These are phyloP conservation scores for Biancaea sappan DNA, from an alignment of 306 rosid genomes.

Conservation along the genomic window DNA sequence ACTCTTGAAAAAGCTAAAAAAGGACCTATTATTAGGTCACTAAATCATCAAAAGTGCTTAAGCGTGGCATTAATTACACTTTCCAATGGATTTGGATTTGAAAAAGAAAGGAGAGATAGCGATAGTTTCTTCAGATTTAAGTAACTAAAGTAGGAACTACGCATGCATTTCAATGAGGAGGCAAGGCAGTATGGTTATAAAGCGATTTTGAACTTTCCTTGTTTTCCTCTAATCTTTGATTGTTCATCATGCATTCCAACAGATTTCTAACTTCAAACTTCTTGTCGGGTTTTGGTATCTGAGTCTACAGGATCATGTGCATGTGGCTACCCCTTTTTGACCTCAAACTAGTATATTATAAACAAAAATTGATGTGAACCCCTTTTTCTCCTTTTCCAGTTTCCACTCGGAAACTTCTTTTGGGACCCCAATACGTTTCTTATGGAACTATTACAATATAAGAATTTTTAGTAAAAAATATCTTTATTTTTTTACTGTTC, in stretches of 20 bases:
- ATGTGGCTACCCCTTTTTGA: slow-evolving; percentile 40
- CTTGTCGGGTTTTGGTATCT: slow-evolving; percentile 44
- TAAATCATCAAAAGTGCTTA: slow-evolving; percentile 38
- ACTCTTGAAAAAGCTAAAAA: slow-evolving; percentile 11
- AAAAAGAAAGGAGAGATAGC: background rate
- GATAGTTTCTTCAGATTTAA: slow-evolving; percentile 37
- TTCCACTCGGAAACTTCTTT: background rate
- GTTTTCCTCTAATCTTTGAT: slow-evolving; percentile 35
- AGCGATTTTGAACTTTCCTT: slow-evolving; percentile 22
- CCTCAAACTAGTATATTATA: slow-evolving; percentile 14
- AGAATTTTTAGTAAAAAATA: background rate
- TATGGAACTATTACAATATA: background rate
- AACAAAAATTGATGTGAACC: background rate
- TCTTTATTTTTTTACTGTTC: too few species aligned
- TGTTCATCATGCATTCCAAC: slow-evolving; percentile 47
- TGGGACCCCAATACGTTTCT: background rate
- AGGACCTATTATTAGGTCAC: slow-evolving; percentile 30
- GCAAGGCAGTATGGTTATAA: slow-evolving; percentile 18
- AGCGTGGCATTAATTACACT: slow-evolving; percentile 41
- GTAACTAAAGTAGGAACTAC: slow-evolving; percentile 39
- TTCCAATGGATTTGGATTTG: slow-evolving; percentile 19
- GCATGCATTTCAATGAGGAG: slow-evolving; percentile 42
- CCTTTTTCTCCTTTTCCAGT: too few species aligned
- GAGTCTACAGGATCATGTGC: slow-evolving; percentile 27
- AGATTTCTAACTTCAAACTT: slow-evolving; percentile 60